phyloP scores from a whole-genome alignment of 176 grass and related monocot genomes.

The Zizania latifolia region DNA sequence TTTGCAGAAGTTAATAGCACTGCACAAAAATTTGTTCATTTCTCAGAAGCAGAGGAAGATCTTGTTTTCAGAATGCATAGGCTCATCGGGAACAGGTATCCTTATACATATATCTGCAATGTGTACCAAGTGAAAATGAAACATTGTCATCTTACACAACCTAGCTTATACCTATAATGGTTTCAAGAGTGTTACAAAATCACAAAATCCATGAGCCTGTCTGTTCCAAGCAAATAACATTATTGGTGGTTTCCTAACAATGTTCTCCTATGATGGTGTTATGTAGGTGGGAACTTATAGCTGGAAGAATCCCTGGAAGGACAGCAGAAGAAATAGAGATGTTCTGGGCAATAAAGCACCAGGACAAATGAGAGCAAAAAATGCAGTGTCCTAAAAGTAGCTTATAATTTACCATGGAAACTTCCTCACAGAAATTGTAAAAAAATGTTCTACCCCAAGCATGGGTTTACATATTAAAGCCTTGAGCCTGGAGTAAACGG shows the following conservation, averaged over 20 bases:
- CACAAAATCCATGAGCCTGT: background rate
- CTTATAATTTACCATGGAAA: background rate
- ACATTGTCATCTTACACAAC: background rate
- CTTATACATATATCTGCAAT: background rate
- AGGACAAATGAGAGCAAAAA: conserved; percentile 22
- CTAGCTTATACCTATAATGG: background rate
- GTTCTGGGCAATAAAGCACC: conserved; percentile 47
- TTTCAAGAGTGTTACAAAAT: background rate
- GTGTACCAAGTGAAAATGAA: background rate
- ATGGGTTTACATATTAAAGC: background rate
- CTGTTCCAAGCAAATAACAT: conserved; percentile 4
- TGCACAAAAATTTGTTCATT: conserved; percentile 34
- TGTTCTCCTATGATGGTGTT: conserved; percentile 19
- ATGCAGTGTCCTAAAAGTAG: background rate
- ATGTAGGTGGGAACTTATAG: conserved; percentile 67
- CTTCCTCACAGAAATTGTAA: background rate
- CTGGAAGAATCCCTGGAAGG: conserved; percentile 62
- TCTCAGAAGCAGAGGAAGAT: conserved; percentile 57
- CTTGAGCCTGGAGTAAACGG: background rate
- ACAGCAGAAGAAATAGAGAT: conserved; percentile 55
- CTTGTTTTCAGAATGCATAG: conserved; percentile 52
- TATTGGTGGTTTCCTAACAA: background rate
- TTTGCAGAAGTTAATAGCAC: conserved; percentile 41
- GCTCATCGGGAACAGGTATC: conserved; percentile 49
- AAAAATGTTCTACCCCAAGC: background rate